Evolutionary conservation across 2,329 filamentous ascomycete species (phyloP).

Genomic region (Paraconiothyrium brasiliense): DNA sequence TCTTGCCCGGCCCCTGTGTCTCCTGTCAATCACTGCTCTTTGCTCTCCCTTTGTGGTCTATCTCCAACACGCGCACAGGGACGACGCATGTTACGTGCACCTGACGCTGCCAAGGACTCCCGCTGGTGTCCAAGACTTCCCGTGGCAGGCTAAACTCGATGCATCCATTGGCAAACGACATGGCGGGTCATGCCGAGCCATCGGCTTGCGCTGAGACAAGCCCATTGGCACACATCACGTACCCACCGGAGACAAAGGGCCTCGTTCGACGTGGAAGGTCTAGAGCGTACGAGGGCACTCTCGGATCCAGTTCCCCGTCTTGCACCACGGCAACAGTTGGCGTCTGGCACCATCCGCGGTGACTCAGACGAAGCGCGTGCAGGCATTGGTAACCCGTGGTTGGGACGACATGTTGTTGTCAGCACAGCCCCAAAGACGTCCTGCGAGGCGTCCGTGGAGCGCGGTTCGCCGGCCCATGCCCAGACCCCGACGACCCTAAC

Average conservation of each 20-base stretch:
- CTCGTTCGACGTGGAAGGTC: background rate
- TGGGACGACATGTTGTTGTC: background rate
- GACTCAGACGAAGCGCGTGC: constrained; percentile 8
- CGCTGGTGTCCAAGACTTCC: constrained; percentile 3
- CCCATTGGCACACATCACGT: constrained; percentile 2
- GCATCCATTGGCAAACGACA: constrained; percentile 4
- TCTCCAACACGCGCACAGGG: background rate
- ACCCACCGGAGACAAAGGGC: constrained; percentile 7
- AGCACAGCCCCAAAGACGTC: constrained; percentile 7
- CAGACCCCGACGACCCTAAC: background rate
- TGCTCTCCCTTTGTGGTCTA: background rate
- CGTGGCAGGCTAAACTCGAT: background rate
- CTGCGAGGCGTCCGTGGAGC: constrained; percentile 7
- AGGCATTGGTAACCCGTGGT: constrained; percentile 8
- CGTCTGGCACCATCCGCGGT: background rate
- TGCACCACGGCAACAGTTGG: background rate
- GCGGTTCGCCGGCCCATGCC: background rate
- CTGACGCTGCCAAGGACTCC: constrained; percentile 13
- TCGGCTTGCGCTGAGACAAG: background rate
- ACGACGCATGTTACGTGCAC: constrained; percentile 10
- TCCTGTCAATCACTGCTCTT: background rate
- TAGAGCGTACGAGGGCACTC: constrained; percentile 5
- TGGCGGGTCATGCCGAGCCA: constrained; percentile 1
- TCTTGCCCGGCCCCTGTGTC: background rate
- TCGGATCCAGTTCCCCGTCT: constrained; percentile 10